Conservation (phyloP, 148 eudicot genomes). For the Fallopia convolvulus region DNA sequence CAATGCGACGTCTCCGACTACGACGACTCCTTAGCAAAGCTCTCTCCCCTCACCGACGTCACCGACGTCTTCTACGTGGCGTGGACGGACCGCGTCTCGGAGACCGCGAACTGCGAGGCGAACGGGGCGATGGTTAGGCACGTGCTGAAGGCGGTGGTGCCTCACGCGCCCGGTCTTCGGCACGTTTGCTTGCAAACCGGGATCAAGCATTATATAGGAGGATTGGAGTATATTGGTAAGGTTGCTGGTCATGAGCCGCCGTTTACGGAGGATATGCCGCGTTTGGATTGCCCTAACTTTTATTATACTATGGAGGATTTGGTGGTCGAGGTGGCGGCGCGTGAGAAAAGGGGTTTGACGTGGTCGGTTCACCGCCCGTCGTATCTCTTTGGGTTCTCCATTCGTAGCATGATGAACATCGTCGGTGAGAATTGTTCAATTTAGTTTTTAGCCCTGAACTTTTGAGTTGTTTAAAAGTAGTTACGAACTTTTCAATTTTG, state of each 20-base stretch:
- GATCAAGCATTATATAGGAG: slow-evolving; percentile 25
- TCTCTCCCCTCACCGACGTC: slow-evolving; percentile 27
- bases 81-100: slow-evolving; percentile 21
- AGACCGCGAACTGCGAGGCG: slow-evolving; percentile 22
- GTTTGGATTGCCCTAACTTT: slow-evolving; percentile 27
- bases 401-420: slow-evolving; percentile 30
- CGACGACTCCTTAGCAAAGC: slow-evolving; percentile 17
- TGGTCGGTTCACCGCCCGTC: slow-evolving; percentile 34
- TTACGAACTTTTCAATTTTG: too few relatives aligned
- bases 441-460: too few relatives aligned
- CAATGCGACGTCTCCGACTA: slow-evolving; percentile 31
- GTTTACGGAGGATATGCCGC: slow-evolving; percentile 29
- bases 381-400: slow-evolving; percentile 32
- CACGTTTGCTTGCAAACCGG: slow-evolving; percentile 35
- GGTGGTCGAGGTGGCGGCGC: slow-evolving; percentile 17
- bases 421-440: slow-evolving; percentile 7
- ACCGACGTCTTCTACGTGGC: slow-evolving; percentile 33
- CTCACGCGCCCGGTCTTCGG: slow-evolving; percentile 17
- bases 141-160: slow-evolving; percentile 24
- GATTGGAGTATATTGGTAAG: slow-evolving; percentile 17
- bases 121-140: slow-evolving; percentile 29
- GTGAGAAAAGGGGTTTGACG: slow-evolving; percentile 22
- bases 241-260: slow-evolving; percentile 22
- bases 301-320: slow-evolving; percentile 35
- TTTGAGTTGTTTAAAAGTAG: too few relatives aligned